Evolutionary conservation across 306 rosid species (phyloP), one percentile per base, ranked within the genome.

Genomic region (Citrullus colocynthis): DNA sequence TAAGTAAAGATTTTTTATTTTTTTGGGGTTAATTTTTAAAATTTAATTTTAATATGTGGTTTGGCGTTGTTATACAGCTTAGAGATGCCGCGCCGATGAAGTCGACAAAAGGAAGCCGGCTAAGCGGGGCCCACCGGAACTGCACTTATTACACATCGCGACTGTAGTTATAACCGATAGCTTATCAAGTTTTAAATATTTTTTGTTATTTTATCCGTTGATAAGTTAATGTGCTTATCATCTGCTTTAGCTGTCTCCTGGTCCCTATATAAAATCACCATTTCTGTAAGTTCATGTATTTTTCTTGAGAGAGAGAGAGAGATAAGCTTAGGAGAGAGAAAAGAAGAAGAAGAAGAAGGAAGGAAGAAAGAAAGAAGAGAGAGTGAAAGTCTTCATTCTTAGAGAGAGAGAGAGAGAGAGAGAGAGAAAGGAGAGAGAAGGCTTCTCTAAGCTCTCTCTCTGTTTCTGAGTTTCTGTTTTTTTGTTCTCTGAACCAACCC

Each of bases 81-180:
- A 75, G 77, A 85, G 89, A 90, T 94, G 89, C 96, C 96, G 84
- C 87, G 97, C 97, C 96, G 96, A 86, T 87, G 85, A 73, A 80
- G 84, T 86, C 80, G 87, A 80, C 87, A 85, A 86, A 77, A 44
- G 67, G 82, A 80, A 90, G 96, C 96, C 97, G 96, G 97, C 97
- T 89, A 59, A 78, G 91, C 76, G 85, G 96, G 88, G 60, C 96
- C 94, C 80, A 2, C 3, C 0, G 11, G 24, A 36, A 67, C 75
- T 84, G 83, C 4, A 69, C 83, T 79, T 82, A 75, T 85, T 7
- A 7, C 82, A 67, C 80, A 55, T 57, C 0, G 54, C 11, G 0
- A 0, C 0, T 0, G 0, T 0, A 0, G 76, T 0, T 84, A 78
- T 74, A 52, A 8, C 0, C 0, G 0, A 36, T 1, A 0, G 6